Evolutionary conservation across 805 yeast genomes (phyloP), one percentile per base, ranked within the genome.

Genomic region (Saccharomycopsis sp.): DNA sequence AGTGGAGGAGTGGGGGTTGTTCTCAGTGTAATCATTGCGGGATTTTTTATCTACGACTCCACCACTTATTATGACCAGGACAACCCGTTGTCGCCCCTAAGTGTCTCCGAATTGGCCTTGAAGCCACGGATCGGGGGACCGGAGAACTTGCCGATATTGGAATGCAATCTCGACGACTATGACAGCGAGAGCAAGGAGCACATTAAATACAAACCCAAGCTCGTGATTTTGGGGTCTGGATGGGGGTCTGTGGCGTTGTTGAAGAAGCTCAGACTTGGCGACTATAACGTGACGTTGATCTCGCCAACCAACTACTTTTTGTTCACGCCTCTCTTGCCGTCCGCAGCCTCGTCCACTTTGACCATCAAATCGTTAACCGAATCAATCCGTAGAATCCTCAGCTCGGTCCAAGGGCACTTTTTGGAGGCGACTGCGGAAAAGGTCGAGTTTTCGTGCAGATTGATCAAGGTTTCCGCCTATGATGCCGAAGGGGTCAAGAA

Each of bases 261-360:
- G 63, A 82, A 80, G 65, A 72, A 73, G 52, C 67, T 85, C 56
- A 75, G 75, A 59, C 75, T 79, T 23, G 78, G 79, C 50, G 81
- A 80, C 63, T 85, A 83, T 68, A 84, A 84, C 63, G 83, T 84
- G 57, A 83, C 87, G 2, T 84, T 85, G 24, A 75, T 85, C 42
- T 83, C 88, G 2, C 89, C 89, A 23, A 82, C 85, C 2, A 84
- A 84, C 67, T 85, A 85, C 68, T 85, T 85, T 69, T 68, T 85
- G 62, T 84, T 85, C 70, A 85, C 89, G 19, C 89, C 89, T 1
- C 73, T 85, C 72, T 74, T 85, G 44, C 89, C 89, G 1, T 79
- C 81, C 54, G 87, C 89, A 20, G 86, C 89, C 2, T 86, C 85
- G 2, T 88, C 89, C 55, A 85, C 89, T 8, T 72, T 85, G 55